Evolutionary conservation across 225 moss, liverwort and hornwort genomes (phyloP).

Genomic region (Marchantia paleacea): DNA sequence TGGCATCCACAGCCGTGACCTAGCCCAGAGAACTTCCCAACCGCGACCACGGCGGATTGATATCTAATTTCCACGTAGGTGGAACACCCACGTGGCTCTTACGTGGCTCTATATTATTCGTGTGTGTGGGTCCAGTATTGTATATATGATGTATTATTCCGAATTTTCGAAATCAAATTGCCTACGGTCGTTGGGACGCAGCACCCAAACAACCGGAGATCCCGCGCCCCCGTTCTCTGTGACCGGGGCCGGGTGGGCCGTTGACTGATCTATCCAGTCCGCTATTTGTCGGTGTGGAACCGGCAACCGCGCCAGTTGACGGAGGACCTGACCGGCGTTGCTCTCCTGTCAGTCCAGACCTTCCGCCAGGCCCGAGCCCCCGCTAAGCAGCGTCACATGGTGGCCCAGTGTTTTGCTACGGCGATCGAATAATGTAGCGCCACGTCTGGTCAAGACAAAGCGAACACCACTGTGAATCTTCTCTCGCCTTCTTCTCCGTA

Average conservation of each 20-base stretch:
- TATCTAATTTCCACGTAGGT: background rate
- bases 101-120: background rate
- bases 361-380: background rate
- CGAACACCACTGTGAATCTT: no score
- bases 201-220: background rate
- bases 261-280: background rate
- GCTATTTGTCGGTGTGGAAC: background rate
- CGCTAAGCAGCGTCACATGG: background rate
- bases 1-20: background rate
- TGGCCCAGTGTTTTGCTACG: background rate
- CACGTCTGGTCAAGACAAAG: background rate
- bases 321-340: background rate
- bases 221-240: background rate
- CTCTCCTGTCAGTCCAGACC: background rate
- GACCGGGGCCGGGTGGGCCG: background rate
- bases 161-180: no score
- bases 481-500: no score
- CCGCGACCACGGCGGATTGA: background rate
- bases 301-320: background rate
- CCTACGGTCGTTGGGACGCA: background rate
- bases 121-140: background rate
- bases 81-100: background rate
- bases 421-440: background rate
- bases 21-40: no score
- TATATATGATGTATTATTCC: conserved; percentile 2